Evolutionary conservation across 2,329 filamentous ascomycete species (phyloP), one percentile per base, ranked within the genome.

Genomic region (Aspergillus cejpii): DNA sequence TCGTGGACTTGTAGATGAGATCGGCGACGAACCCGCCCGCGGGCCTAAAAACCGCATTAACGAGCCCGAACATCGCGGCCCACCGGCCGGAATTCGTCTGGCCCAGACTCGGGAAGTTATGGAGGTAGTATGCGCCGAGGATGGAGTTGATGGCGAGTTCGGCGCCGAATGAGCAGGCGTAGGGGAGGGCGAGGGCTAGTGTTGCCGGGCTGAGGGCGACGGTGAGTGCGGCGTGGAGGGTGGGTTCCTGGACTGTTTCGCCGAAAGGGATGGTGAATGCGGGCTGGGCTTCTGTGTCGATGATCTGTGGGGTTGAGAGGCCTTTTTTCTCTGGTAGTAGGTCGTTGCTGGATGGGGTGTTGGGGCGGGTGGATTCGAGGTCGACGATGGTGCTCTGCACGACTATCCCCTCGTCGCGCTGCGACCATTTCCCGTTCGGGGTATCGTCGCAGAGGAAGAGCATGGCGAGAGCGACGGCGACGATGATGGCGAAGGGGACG

Each of bases 391-490:
- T 59, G 37, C 56, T 52, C n/a, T 58, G n/a, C n/a, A 45, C 1
- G 53, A 48, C 1, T 41, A 77, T 73, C 50, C 74, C 76, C 34
- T 78, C 69, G 40, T 80, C 74, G 23, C 87, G 80, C 29, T 91
- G 83, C 5, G 78, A 77, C 89, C 89, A 95, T 52, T 80, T 81
- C 26, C 90, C 89, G 0, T 80, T 85, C 0, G 89, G 89, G 0
- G 87, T 90, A 60, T 96, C 89, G 1, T 85, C 80, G 58, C 86
- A 90, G 11, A 87, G 69, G 19, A 88, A 61, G 3, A 94, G 66
- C 69, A 94, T 83, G 12, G 73, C 69, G n/a, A 85, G 57, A 10
- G 82, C 85, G 5, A 81, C 79, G 19, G 66, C 59, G 10, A 83
- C 73, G 62, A 91, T 84, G 53, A 91, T 77, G 54, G 90, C 78